These are phyloP conservation scores for Peronospora tabacina DNA, from an alignment of 352 stramenopile genomes.

Conservation along the genomic window DNA sequence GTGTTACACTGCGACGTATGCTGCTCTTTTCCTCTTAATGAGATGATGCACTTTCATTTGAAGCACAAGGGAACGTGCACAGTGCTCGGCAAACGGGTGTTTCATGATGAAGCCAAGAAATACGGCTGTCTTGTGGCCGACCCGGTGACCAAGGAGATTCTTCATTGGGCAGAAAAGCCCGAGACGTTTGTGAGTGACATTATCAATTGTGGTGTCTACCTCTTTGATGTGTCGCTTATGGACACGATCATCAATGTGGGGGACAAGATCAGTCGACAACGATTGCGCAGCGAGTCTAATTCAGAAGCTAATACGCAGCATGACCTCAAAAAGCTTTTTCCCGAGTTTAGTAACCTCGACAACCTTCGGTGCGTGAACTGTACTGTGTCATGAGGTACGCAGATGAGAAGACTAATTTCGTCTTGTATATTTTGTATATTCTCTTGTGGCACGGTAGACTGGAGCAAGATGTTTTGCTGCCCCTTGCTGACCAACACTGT, in stretches of 20 bases:
- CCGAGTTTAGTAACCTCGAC: conserved; percentile 81
- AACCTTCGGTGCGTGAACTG: conserved; percentile 51
- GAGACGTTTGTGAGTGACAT: conserved; percentile 88
- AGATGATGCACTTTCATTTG: conserved; percentile 87
- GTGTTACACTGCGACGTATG: conserved; percentile 86
- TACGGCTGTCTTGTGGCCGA: conserved; percentile 84
- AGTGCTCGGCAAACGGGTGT: conserved; percentile 81
- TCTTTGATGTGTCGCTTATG: conserved; percentile 78
- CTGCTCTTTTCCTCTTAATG: conserved; percentile 80
- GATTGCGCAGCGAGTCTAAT: conserved; percentile 66
- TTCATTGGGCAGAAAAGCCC: conserved; percentile 86
- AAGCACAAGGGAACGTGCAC: conserved; percentile 64
- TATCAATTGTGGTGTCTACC: conserved; percentile 87
- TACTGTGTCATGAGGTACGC: not conserved
- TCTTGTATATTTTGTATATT: conserved; percentile 1
- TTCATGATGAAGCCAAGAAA: conserved; percentile 84
- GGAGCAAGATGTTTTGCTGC: conserved; percentile 81
- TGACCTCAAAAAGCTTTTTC: conserved; percentile 82
- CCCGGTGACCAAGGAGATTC: conserved; percentile 65
- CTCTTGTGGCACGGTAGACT: conserved; percentile 34
- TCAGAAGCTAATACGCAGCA: conserved; percentile 64
- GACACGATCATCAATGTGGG: conserved; percentile 70
- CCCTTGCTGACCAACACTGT: conserved; percentile 60
- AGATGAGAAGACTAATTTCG: conserved; percentile 7
- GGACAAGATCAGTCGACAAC: conserved; percentile 71